Base-by-base conservation (phyloP, 148 eudicot genomes). In the Silene latifolia region DNA sequence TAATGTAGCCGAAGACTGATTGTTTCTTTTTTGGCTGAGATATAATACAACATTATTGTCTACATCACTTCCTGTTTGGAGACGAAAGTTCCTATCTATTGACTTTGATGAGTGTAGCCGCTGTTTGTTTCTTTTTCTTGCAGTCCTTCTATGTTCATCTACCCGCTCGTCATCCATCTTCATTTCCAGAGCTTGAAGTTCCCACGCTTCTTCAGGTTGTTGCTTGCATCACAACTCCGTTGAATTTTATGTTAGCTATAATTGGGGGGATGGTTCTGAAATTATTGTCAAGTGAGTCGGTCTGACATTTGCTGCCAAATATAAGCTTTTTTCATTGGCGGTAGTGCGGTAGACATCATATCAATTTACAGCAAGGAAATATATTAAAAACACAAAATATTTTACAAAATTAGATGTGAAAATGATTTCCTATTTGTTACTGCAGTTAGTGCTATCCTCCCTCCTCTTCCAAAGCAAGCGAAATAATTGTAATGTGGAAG, bases 131-230 rank as follows among this genome's bases (percentile, higher is more conserved):
- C 58, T 74, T 29, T 65, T 76, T 76, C 23, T 78, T 71, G 85
- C 96, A 95, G 99, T 89, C 97, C 44, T 87, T 95, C 69, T 90
- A 85, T 81, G 91, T 92, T 64, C 99, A 95, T 77, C 80, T 95
- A 82, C 93, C 97, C 19, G 88, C 93, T 74, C 90, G 86, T 76
- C 92, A 90, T 82, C 97, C 97, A 24, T 90, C 96, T 82, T 86
- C 96, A 42, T 95, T 86, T 64, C 96, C 92, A 19, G 99, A 95
- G 80, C 78, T 95, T 77, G 99, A 95, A 86, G 84, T 95, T 66
- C 99, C 99, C 32, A 95, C 97, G 56, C 94, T 92, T 72, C 76
- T 92, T 69, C 99, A 95, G 97, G 97, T 95, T 83, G 11, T 27
- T 62, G 1, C 44, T 25, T 63, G 19, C 23, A 75, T 63, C 29